Base-by-base conservation (phyloP, 495 filamentous ascomycete species). In the Penicillium coffeae region DNA sequence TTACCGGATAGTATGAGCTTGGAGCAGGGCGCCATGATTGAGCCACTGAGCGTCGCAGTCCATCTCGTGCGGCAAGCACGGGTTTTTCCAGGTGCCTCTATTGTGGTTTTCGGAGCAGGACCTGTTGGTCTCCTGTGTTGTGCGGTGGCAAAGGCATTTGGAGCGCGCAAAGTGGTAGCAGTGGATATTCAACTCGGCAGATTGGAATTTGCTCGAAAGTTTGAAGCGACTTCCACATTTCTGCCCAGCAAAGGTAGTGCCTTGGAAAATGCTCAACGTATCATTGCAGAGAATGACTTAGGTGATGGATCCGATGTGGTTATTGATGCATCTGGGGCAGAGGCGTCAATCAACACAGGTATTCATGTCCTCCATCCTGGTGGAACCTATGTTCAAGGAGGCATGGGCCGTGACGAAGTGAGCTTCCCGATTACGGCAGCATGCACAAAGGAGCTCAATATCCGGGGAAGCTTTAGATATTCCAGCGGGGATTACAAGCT, bases 361-460 rank as follows among this genome's bases (percentile, higher is more conserved):
- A 73, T 80, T 21, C 68, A 78, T 45, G 71, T 73, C 22, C 59
- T 77, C 9, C 73, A 70, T 30, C 68, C 63, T 42, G 78, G 79
- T 8, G 79, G 80, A 12, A 81, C 71, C 7, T 83, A 77, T 50
- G 79, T 84, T 1, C 80, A 85, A 56, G 78, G 74, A 36, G 81
- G 80, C 13, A 77, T 83, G 74, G 80, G 78, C 0, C 73, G 72
- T 39, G 73, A 71, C 52, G 76, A 80, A 55, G 73, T 80, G 38
- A 60, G 52, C 2, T 79, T 82, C 56, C 78, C 80, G 0, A 82
- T 83, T 49, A 78, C 74, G 60, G 73, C 69, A 1, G 70, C 72
- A n/a, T 78, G 72, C 56, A 73, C 73, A 12, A 75, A 77, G 52
- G 80, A 75, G 50, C 50, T 81, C 52, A 78, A 60, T 6, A 36